Base-by-base conservation (phyloP, 176 grass and related monocot species). In the Dactylis glomerata region DNA sequence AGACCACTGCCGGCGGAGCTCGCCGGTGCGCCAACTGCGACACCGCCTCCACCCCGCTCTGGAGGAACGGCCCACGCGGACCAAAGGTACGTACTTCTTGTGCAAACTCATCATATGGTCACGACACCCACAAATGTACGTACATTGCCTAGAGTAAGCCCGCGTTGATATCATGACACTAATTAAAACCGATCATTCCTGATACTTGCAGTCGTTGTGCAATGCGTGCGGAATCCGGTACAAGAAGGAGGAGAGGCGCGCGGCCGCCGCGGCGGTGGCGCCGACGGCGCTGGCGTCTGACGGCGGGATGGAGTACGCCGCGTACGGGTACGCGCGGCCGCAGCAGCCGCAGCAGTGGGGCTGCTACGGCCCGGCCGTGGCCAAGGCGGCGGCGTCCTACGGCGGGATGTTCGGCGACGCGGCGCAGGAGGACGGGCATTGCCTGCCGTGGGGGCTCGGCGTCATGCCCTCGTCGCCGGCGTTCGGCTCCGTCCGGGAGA, bases 201-300 rank as follows among this genome's bases (percentile, higher is more conserved):
- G 23, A 13, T 45, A 13, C 34, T 20, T 80, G 69, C 88, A 99
- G 96, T 99, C 96, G 34, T 49, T 99, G 83, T 99, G 96, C 76
- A 99, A 99, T 44, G 96, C 96, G 23, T 99, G 96, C 33, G 96
- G 96, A 45, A 99, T 99, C 82, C 89, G 96, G 58, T 99, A 96
- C 93, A 99, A 99, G 78, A 99, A 99, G 31, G 96, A 99, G 89
- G 96, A 96, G 80, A 81, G 93, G 70, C 93, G 96, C n/a, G 93
- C 96, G 4, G 96, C 96, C 23, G 91, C 89, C 0, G 90, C 92
- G 3, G 87, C 93, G 23, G 69, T 75, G 61, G 54, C 82, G 46
- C 67, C 86, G 37, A 10, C 82, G 32, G 55, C 86, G 6, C 33
- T 85, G 58, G 69, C 83, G 0, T 46, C 82, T 23, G 87, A 89